Base-by-base conservation (phyloP, 331 rosid species). In the Pyracantha coccinea region DNA sequence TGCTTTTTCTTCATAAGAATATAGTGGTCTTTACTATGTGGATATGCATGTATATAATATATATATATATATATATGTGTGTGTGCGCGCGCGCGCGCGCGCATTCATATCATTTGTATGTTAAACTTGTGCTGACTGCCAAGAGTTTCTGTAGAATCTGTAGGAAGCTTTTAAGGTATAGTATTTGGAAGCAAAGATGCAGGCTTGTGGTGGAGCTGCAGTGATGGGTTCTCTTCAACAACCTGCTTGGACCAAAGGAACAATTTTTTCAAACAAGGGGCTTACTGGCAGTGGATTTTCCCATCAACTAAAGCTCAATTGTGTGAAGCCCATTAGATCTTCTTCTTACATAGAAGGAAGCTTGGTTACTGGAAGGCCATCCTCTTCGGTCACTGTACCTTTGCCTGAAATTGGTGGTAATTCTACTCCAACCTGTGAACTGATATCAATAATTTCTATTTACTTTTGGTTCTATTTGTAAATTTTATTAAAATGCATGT, bases 181-280 rank as follows among this genome's bases (percentile, higher is more conserved):
- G 10, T 50, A 50, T 3, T 80, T 32, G 32, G 63, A 77, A 68
- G 78, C 66, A 21, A 86, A 63, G 59, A 92, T 92, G 98, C 94
- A 89, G 73, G 85, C 88, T 13, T 79, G 81, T 47, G 41, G 79
- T 65, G 88, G 96, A 79, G 82, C 84, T 75, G 78, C 92, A 10
- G 71, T 88, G 79, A 88, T 85, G 91, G 92, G 93, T 72, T 84
- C 88, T 63, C 62, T 88, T 71, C 97, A 91, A 67, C 90, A 84
- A 76, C 83, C 86, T 28, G 50, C 80, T 67, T 88, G 85, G 85
- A 82, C 53, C n/a, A 91, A 87, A 74, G 81, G 86, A 62, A 69
- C 81, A 14, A 68, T 45, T 60, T 81, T 81, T 68, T 80, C 82
- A 75, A 59, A 78, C 16, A 84, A 82, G 55, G 86, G 90, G 57